Evolutionary conservation across 2,329 filamentous ascomycete species (phyloP).

Genomic region (Pseudogymnoascus sp.): DNA sequence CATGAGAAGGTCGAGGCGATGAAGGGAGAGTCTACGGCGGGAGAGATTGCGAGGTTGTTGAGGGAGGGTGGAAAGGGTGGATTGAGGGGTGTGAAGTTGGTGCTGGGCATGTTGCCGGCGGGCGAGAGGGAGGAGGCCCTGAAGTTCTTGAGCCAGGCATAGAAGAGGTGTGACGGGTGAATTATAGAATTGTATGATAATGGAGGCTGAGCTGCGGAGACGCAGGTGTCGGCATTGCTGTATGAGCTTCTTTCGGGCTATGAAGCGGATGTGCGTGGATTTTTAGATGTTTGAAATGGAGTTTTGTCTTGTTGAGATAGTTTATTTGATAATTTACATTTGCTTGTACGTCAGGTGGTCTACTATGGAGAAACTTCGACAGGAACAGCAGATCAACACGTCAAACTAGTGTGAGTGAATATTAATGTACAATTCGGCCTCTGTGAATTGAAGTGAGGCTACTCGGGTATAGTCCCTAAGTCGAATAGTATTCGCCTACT

Average conservation of each 20-base stretch:
- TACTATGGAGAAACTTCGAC: neutral
- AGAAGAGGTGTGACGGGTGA: neutral
- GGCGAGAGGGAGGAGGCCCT: constrained; percentile 63
- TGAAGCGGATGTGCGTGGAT: neutral
- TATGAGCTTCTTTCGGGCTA: neutral
- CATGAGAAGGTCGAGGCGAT: constrained; percentile 76
- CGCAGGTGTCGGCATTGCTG: neutral
- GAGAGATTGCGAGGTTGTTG: constrained; percentile 61
- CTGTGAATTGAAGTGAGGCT: neutral
- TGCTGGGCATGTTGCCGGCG: constrained; percentile 78
- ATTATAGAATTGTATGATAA: constrained; percentile 6
- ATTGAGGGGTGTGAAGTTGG: constrained; percentile 77
- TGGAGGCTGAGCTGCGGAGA: neutral
- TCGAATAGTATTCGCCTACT: neutral
- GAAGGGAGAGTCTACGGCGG: constrained; percentile 64
- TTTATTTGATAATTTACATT: neutral
- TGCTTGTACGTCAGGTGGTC: neutral
- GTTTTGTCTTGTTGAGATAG: neutral
- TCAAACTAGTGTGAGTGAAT: neutral
- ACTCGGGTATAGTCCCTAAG: neutral
- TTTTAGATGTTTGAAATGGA: neutral
- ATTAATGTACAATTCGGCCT: neutral
- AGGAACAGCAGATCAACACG: neutral
- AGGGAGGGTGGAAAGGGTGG: constrained; percentile 58
- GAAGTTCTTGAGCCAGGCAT: constrained; percentile 22